These are phyloP conservation scores for Ormosia emarginata DNA, from an alignment of 306 rosid species.

Conservation along the genomic window DNA sequence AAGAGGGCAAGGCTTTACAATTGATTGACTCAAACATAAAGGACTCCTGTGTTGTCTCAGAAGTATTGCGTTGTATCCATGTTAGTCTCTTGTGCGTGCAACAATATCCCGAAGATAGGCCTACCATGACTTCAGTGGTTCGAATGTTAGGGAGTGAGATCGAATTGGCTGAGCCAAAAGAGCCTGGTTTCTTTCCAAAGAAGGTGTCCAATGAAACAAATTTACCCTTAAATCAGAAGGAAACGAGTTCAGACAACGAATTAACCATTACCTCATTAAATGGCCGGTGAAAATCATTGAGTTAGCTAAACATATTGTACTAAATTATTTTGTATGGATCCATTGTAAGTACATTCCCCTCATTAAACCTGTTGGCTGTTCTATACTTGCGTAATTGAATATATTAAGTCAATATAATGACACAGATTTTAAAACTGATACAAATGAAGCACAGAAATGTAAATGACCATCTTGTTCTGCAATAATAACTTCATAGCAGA, in stretches of 20 bases:
- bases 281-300: not conserved
- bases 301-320: not conserved
- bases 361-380: not conserved
- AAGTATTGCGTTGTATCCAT: too few species aligned
- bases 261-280: not conserved
- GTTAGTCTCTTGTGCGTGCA: too few species aligned
- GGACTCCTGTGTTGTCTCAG: too few species aligned
- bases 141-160: conserved; percentile 29
- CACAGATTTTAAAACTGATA: not conserved
- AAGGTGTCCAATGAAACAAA: not conserved
- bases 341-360: not conserved
- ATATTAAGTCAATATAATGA: too few species aligned
- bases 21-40: too few species aligned
- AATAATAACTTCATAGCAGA: not conserved
- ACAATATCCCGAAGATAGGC: too few species aligned
- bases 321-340: too few species aligned
- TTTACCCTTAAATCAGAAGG: conserved; percentile 10
- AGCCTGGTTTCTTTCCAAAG: conserved; percentile 19
- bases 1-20: too few species aligned
- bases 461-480: too few species aligned
- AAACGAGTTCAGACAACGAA: conserved; percentile 3
- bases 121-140: conserved; percentile 22
- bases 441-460: not conserved
- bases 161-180: conserved; percentile 31
- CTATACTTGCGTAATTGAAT: too few species aligned